A percentile compares a stretch with the other conserved stretches of the same genome.
These are phyloP conservation scores for Amanita pallidorosea DNA, from an alignment of 768 basidiomycete species.

Conservation along the genomic window DNA sequence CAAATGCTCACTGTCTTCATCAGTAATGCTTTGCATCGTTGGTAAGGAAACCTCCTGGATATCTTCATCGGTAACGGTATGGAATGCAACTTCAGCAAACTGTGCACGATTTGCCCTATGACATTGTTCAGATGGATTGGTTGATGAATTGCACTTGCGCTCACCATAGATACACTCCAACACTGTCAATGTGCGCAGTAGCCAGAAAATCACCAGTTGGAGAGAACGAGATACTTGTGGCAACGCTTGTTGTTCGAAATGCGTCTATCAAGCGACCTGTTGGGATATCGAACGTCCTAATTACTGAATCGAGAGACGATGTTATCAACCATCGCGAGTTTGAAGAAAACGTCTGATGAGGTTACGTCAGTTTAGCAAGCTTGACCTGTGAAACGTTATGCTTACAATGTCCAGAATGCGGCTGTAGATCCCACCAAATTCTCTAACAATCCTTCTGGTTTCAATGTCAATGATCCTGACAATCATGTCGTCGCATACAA, in stretches of 20 bases:
- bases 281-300: slow-evolving; percentile 93
- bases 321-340: slow-evolving; percentile 92
- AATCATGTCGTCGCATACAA: slow-evolving; percentile 76
- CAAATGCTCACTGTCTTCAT: slow-evolving; percentile 58
- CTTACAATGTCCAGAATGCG: slow-evolving; percentile 84
- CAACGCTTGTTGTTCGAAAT: slow-evolving; percentile 79
- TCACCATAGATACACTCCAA: slow-evolving; percentile 92
- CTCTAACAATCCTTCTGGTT: slow-evolving; percentile 79
- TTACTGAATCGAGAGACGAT: slow-evolving; percentile 81
- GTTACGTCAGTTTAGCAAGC: slow-evolving; percentile 6
- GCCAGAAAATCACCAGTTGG: slow-evolving; percentile 95
- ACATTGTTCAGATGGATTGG: slow-evolving; percentile 2
- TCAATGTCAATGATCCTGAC: slow-evolving; percentile 89
- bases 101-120: slow-evolving; percentile 94
- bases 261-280: slow-evolving; percentile 88
- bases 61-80: slow-evolving; percentile 69
- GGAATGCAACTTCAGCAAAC: slow-evolving; percentile 76
- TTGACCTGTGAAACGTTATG: slow-evolving; percentile 1
- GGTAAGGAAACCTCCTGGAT: slow-evolving; percentile 64
- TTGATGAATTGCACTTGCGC: slow-evolving; percentile 9
- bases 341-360: slow-evolving; percentile 75
- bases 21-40: slow-evolving; percentile 70
- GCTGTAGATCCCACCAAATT: slow-evolving; percentile 73
- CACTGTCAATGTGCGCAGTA: slow-evolving; percentile 86
- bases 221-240: slow-evolving; percentile 86